Conservation (phyloP, 768 basidiomycete species). For the Rhizopogon salebrosus region DNA sequence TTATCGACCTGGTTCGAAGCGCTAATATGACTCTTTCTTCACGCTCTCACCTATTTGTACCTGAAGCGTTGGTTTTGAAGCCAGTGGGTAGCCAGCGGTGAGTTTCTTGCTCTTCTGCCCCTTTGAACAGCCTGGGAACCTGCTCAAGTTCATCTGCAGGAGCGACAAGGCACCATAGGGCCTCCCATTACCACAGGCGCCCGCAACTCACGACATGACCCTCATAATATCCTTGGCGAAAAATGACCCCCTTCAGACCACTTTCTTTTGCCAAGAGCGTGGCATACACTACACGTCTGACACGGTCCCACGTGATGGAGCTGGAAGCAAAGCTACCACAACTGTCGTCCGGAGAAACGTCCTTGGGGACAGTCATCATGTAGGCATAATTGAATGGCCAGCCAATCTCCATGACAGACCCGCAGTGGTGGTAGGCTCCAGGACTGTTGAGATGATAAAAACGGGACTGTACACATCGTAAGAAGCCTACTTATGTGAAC, state of each 20-base stretch:
- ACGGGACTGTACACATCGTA: conserved; percentile 20
- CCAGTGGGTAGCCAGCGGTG: not conserved
- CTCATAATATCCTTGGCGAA: conserved; percentile 15
- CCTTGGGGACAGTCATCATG: conserved; percentile 18
- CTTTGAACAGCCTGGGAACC: not conserved
- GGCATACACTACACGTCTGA: conserved; percentile 13
- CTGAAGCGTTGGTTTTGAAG: not conserved
- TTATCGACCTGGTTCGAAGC: not conserved
- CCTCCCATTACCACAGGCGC: not conserved
- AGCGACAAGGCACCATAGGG: not conserved
- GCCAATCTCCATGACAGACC: not conserved
- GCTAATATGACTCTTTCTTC: not conserved
- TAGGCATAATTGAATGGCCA: conserved; percentile 28
- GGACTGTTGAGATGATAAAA: conserved; percentile 20
- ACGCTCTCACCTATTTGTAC: not conserved
- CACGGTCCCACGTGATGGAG: conserved; percentile 7
- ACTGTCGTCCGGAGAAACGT: conserved; percentile 18
- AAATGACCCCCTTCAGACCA: conserved; percentile 21
- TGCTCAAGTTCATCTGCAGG: not conserved
- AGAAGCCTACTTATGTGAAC: not conserved
- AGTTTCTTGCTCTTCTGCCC: not conserved
- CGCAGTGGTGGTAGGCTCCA: conserved; percentile 20
- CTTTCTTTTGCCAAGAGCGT: conserved; percentile 14
- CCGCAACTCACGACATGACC: conserved; percentile 12
- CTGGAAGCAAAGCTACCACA: conserved; percentile 15